Percentiles rank a stretch among this genome's conserved stretches.
phyloP scores from a whole-genome alignment of 2,329 filamentous ascomycete genomes.

The Sarocladium kiliense region DNA sequence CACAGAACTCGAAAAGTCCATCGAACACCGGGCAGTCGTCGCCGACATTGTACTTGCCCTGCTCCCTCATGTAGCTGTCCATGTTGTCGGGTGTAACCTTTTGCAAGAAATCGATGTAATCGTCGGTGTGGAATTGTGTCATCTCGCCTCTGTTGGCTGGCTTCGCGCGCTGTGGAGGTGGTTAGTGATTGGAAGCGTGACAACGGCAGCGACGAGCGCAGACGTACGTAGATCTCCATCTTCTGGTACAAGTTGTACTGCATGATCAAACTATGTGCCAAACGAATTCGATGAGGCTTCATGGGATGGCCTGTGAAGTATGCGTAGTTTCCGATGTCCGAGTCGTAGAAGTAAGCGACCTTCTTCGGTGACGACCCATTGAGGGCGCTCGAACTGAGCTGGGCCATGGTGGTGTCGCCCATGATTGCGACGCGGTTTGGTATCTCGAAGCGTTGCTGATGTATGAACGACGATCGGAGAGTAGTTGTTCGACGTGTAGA shows the following conservation, averaged over 20 bases:
- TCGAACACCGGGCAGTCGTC: constrained; percentile 98
- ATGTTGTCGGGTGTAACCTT: constrained; percentile 99
- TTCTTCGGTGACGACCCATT: constrained; percentile 59
- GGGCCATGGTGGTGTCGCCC: constrained; percentile 30
- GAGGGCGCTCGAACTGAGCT: constrained; percentile 42
- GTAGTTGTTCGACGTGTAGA: neutral
- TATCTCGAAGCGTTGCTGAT: neutral
- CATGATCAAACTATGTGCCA: constrained; percentile 94
- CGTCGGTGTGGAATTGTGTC: constrained; percentile 87
- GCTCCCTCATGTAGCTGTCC: constrained; percentile 87
- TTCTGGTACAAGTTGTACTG: constrained; percentile 94
- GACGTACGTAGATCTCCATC: constrained; percentile 91
- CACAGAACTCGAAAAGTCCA: constrained; percentile 94
- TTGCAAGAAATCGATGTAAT: constrained; percentile 91
- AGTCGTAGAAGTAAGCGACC: constrained; percentile 98
- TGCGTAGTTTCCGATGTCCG: constrained; percentile 96
- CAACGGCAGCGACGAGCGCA: constrained; percentile 15
- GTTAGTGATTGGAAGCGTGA: constrained; percentile 28
- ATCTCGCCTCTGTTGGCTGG: constrained; percentile 86
- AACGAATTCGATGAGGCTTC: constrained; percentile 94
- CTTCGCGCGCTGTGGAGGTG: constrained; percentile 61
- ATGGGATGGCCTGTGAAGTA: constrained; percentile 96
- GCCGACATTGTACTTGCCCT: constrained; percentile 89
- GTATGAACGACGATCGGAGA: neutral
- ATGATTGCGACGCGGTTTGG: constrained; percentile 19